These are phyloP conservation scores for Pistacia atlantica DNA, from an alignment of 345 rosid genomes.

Conservation along the genomic window DNA sequence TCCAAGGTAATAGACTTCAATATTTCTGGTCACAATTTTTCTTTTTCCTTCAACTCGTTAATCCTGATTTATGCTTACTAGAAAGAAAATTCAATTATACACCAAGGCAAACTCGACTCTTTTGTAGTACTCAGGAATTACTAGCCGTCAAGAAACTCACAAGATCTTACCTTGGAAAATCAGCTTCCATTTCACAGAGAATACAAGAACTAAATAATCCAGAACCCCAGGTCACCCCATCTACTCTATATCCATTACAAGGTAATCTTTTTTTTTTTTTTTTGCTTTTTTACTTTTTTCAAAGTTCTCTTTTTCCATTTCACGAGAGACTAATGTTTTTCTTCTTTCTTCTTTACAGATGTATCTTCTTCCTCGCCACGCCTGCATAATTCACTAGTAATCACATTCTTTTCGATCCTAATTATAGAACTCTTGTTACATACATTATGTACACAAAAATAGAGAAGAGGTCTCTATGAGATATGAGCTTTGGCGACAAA, in stretches of 20 bases:
- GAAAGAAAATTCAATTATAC: neutral
- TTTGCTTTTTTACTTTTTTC: too few species aligned
- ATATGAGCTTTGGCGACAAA: too few species aligned
- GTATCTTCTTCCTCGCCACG: constrained; percentile 7
- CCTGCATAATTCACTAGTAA: constrained; percentile 3
- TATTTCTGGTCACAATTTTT: neutral
- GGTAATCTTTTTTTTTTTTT: constrained; percentile 12
- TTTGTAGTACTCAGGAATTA: constrained; percentile 32
- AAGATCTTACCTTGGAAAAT: constrained; percentile 38
- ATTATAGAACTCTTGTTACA: neutral
- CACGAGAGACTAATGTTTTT: too few species aligned
- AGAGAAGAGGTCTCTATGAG: neutral
- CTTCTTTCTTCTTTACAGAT: neutral
- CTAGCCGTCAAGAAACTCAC: constrained; percentile 27
- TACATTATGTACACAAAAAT: neutral
- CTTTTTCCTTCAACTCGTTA: neutral
- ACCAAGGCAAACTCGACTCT: neutral
- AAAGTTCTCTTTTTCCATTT: too few species aligned
- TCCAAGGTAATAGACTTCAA: constrained; percentile 29
- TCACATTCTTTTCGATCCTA: constrained; percentile 1
- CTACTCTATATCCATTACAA: constrained; percentile 15
- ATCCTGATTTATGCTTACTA: neutral
- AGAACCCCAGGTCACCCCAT: neutral
- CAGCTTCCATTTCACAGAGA: constrained; percentile 36
- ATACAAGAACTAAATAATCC: constrained; percentile 13